Evolutionary conservation across 2,329 filamentous ascomycete species (phyloP), one percentile per base, ranked within the genome.

Genomic region (Periconia sp.): DNA sequence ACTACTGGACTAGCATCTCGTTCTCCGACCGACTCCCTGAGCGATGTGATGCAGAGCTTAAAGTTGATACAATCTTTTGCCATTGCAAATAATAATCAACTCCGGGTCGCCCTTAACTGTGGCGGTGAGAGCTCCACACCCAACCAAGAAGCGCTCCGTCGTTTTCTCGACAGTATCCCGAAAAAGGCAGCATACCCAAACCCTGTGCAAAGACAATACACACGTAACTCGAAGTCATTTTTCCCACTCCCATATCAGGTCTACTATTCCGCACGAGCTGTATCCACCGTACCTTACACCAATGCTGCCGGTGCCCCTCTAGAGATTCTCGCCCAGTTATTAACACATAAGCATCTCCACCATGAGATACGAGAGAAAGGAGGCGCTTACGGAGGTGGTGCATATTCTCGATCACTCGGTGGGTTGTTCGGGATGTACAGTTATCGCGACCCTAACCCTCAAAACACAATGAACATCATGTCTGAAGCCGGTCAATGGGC

Each of bases 321-420:
- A 15, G 91, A 93, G 65, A 89, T 97, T 41, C 85, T 99, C 19
- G 87, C 92, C 13, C 91, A 97, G 71, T 85, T 99, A 17, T 83
- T 99, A 31, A 97, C 93, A 0, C 93, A 99, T 77, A 97, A 96
- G 75, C 90, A 97, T 69, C 81, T 99, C 27, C 94, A 99, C 71
- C 93, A 96, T 62, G 94, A 97, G 74, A 97, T 99, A 61, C 90
- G 94, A 51, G 94, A 99, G 71, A 97, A 97, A 76, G 94, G 94
- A 31, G 94, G 94, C 37, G 94, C 94, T 0, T 99, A 99, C 63
- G 94, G 94, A 43, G 94, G 91, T 19, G 92, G 92, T 14, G 93
- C 94, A 1, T 93, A 91, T 71, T 88, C 89, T 43, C 86, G 87
- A 20, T 85, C 89, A 0, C 77, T 96, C 8, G 88, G 91, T 61